Base-by-base conservation (phyloP, 2,329 filamentous ascomycete species). In the Apiospora rasikravindrae region DNA sequence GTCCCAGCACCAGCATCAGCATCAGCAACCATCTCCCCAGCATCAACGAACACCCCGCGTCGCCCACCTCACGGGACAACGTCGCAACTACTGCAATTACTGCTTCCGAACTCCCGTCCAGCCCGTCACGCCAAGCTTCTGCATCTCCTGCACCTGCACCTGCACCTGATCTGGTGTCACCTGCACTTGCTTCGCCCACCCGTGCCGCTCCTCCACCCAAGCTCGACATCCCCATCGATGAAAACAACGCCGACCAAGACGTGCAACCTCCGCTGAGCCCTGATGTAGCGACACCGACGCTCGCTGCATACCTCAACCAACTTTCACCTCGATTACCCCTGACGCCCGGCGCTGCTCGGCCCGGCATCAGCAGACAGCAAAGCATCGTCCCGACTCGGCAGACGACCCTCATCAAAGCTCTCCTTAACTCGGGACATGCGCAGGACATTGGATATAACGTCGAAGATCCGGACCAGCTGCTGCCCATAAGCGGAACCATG, bases 401-500 rank as follows among this genome's bases (percentile, higher is more conserved):
- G 76, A 83, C 82, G 51, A 83, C 80, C 69, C 78, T 86, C 73
- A 88, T 89, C 77, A 86, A 84, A 74, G 87, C 87, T 14, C 83
- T 91, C 67, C 84, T 91, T 73, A 84, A 87, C 75, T 79, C 84
- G 68, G 82, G 83, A 40, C 78, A 84, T 70, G 74, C 80, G 75
- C 78, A 81, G 75, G 83, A 84, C 71, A 2, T 24, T 45, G 81
- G 86, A 78, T 78, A 82, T 79, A 73, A 79, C 81, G 79, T 42
- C 19, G 68, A 40, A 26, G 68, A 82, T 77, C 73, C 78, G 75
- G 78, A 82, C 74, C 73, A 81, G 77, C 73, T 81, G 73, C 72
- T 79, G 70, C 82, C 83, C 61, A 83, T 86, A 71, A 84, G 82
- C 78, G 80, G 80, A 73, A 84, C 81, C 73, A 91, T 91, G 89